Percentiles rank a stretch among this genome's conserved stretches.
phyloP scores from a whole-genome alignment of 2,329 filamentous ascomycete genomes.

The Coniochaeta sp. region DNA sequence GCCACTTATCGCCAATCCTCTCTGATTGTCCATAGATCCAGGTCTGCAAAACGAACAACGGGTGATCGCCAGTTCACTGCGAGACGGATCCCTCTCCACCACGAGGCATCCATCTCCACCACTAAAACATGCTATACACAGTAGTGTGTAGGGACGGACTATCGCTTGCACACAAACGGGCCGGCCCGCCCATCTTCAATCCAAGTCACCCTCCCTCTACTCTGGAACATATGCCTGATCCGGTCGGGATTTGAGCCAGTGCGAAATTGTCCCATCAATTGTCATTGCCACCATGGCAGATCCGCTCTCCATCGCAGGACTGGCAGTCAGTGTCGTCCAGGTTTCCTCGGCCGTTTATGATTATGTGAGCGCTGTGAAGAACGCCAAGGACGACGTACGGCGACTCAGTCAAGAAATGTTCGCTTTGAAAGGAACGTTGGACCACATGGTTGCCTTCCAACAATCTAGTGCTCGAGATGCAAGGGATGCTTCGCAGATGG shows the following conservation, averaged over 20 bases:
- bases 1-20: no score
- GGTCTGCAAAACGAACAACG: neutral
- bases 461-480: constrained; percentile 1
- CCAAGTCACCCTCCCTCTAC: neutral
- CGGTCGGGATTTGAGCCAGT: neutral
- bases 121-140: neutral
- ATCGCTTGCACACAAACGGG: neutral
- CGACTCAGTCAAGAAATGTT: constrained; percentile 16
- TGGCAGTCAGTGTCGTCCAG: constrained; percentile 10
- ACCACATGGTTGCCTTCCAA: constrained; percentile 9
- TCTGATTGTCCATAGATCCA: neutral
- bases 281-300: neutral
- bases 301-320: neutral
- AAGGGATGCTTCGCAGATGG: constrained; percentile 1
- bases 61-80: neutral
- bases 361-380: constrained; percentile 10
- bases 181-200: neutral
- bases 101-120: neutral
- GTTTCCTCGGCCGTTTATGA: constrained; percentile 11
- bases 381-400: constrained; percentile 16
- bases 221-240: neutral
- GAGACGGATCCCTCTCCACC: neutral
- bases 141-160: neutral
- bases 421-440: constrained; percentile 15
- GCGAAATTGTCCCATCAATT: neutral